Evolutionary conservation across 192 early-diverging fungal genomes (phyloP), one percentile per base, ranked within the genome.

Genomic region (Bifiguratus adelaidae): DNA sequence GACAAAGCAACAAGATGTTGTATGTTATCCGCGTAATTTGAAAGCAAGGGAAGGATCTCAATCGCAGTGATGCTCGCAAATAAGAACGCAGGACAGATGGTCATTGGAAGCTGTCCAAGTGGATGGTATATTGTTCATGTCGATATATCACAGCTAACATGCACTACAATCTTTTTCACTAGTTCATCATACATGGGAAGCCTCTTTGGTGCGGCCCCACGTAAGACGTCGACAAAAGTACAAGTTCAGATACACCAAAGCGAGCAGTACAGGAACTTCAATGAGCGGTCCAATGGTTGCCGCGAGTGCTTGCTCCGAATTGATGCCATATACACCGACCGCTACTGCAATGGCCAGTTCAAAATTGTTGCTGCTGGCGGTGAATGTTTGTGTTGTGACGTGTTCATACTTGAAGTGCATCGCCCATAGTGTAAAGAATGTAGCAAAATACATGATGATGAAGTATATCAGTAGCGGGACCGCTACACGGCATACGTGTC

Each of bases 331-430:
- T 0, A 65, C 73, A 1, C 76, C 74, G 7, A 83, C 67, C 7
- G 80, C 76, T 13, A 86, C 74, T 30, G 80, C 81, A 44, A 86
- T 83, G 18, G 83, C 81, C n/a, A 86, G 53, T 52, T 86, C 81
- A 46, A 86, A 86, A 43, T 84, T 84, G 52, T 85, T 85, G 44
- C 64, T 67, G 4, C 70, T 64, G 2, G 80, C 78, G 0, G 82
- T 86, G 38, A 86, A 84, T 29, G 66, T 40, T 38, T 79, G 80
- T 3, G 80, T 73, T 0, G 74, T 74, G 2, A 67, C 60, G 19
- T 66, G 35, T 4, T 48, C 30, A 50, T 78, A 78, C 0, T 67
- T 53, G 15, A 70, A 58, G 19, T 66, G 37, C 20, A 60, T 48
- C 6, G 61, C 44, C 27, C 55, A 53, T 20, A 81, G 48, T 6